Percentiles rank a stretch among this genome's conserved stretches.
phyloP scores from a whole-genome alignment of 2,329 filamentous ascomycete species.

The Pseudogymnoascus sp. region DNA sequence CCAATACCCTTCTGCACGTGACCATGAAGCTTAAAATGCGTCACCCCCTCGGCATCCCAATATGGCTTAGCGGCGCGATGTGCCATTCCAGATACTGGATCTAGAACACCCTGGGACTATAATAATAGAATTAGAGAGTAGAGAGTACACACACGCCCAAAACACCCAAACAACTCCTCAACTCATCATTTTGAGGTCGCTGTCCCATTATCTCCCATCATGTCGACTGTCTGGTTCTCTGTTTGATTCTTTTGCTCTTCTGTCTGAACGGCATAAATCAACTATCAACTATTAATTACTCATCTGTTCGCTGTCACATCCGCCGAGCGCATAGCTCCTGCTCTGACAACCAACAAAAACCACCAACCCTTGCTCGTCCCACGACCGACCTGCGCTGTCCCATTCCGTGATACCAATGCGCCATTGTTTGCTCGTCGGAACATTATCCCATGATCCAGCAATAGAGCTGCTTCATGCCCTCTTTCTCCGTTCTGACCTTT shows the following conservation, averaged over 20 bases:
- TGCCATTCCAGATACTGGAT: slow-evolving; percentile 7
- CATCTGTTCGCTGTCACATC: background rate
- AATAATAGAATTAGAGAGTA: slow-evolving; percentile 7
- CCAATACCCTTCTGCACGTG: background rate
- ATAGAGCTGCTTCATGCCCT: slow-evolving; percentile 64
- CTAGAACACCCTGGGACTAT: slow-evolving; percentile 1
- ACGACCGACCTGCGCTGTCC: background rate
- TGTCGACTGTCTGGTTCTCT: background rate
- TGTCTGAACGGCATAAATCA: background rate
- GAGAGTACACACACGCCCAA: background rate
- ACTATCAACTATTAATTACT: background rate
- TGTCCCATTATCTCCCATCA: background rate
- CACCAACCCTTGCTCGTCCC: background rate
- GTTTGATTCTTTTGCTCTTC: background rate
- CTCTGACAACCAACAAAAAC: background rate
- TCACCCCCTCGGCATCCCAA: background rate
- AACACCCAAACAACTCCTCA: background rate
- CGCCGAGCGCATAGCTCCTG: background rate
- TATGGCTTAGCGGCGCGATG: background rate
- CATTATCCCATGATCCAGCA: slow-evolving; percentile 16
- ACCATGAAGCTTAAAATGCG: background rate
- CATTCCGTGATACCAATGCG: slow-evolving; percentile 9
- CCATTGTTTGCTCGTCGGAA: background rate
- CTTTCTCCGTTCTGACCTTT: slow-evolving; percentile 89
- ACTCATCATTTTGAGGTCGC: slow-evolving; percentile 1